phyloP scores from a whole-genome alignment of 1,284 basidiomycete species.

The Rugiboletus extremiorientalis region DNA sequence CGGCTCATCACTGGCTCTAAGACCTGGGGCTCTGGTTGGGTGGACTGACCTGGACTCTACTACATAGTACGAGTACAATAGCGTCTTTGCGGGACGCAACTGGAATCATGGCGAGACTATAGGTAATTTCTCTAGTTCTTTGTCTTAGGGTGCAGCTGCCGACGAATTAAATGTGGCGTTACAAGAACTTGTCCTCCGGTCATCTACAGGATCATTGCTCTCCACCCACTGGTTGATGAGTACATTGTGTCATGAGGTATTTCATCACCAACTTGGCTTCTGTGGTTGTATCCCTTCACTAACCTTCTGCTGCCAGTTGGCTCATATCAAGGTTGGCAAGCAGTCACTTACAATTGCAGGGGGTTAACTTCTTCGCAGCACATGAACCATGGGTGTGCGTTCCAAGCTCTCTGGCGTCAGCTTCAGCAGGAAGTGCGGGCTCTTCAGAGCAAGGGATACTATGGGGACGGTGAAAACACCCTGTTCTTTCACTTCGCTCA shows the following conservation, averaged over 20 bases:
- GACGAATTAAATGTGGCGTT: not conserved
- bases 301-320: conserved; percentile 47
- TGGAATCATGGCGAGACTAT: conserved; percentile 80
- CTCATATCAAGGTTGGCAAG: conserved; percentile 67
- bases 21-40: not conserved
- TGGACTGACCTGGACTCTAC: conserved; percentile 8
- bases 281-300: not conserved
- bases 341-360: not conserved
- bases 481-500: not conserved
- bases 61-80: conserved; percentile 79
- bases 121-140: conserved; percentile 43
- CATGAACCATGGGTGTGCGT: conserved; percentile 73
- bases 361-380: conserved; percentile 44
- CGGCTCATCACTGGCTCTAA: conserved; percentile 13
- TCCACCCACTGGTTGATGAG: conserved; percentile 70
- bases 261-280: not conserved
- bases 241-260: conserved; percentile 81
- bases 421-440: conserved; percentile 62
- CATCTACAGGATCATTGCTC: conserved; percentile 56
- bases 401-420: conserved; percentile 69
- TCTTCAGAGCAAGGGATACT: conserved; percentile 73
- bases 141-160: not conserved
- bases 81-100: conserved; percentile 75
- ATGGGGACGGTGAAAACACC: conserved; percentile 64
- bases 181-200: conserved; percentile 69